phyloP scores from a whole-genome alignment of 805 yeast genomes.

The Starmera dryadoides region DNA sequence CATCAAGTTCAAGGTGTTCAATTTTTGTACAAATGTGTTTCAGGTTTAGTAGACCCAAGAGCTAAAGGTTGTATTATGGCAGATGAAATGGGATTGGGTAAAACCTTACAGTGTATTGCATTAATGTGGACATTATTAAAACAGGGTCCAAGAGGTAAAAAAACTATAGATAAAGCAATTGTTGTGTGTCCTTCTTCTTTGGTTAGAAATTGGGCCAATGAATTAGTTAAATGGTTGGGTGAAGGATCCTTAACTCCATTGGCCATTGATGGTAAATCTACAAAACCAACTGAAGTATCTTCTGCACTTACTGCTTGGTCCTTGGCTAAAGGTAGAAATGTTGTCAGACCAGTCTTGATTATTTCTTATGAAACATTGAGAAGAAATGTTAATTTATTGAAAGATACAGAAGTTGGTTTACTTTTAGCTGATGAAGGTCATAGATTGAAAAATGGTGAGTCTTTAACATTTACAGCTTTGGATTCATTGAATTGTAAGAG shows the following conservation, averaged over 20 bases:
- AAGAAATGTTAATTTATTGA: slow-evolving; percentile 70
- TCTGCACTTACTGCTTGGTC: slow-evolving; percentile 78
- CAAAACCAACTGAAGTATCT: slow-evolving; percentile 62
- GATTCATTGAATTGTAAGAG: slow-evolving; percentile 79
- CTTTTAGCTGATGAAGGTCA: slow-evolving; percentile 86
- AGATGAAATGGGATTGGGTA: slow-evolving; percentile 94
- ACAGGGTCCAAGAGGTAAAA: slow-evolving; percentile 79
- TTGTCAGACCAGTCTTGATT: slow-evolving; percentile 89
- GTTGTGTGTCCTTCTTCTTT: slow-evolving; percentile 94
- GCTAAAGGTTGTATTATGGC: slow-evolving; percentile 98
- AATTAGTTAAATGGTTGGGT: slow-evolving; percentile 90
- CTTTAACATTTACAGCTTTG: slow-evolving; percentile 82
- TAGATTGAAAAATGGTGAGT: slow-evolving; percentile 80
- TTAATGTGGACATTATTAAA: slow-evolving; percentile 86
- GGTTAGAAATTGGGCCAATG: slow-evolving; percentile 97
- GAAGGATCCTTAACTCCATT: slow-evolving; percentile 82
- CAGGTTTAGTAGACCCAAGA: slow-evolving; percentile 74
- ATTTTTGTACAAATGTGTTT: slow-evolving; percentile 82
- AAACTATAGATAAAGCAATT: slow-evolving; percentile 81
- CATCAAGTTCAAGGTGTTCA: slow-evolving; percentile 96
- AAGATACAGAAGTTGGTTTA: slow-evolving; percentile 76
- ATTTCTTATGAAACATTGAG: slow-evolving; percentile 92
- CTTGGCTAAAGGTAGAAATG: slow-evolving; percentile 74
- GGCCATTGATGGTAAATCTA: slow-evolving; percentile 87
- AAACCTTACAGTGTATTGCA: slow-evolving; percentile 83